Evolutionary conservation across 2,329 filamentous ascomycete genomes (phyloP), one percentile per base, ranked within the genome.

Genomic region (Epichloe typhina): DNA sequence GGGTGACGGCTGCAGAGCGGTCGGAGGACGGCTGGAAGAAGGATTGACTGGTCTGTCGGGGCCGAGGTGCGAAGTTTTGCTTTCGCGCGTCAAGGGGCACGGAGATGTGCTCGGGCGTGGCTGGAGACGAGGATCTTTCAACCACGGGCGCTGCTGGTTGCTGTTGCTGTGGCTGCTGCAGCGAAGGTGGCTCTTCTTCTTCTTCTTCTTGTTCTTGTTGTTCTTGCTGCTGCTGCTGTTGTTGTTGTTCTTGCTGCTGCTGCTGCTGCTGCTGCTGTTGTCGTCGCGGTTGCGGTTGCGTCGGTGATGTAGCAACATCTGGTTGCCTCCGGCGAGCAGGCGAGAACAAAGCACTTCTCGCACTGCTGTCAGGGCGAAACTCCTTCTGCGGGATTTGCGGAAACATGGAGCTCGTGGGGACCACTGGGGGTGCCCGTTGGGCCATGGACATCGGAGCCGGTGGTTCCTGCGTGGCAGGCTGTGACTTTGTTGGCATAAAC

Each of bases 41-140:
- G 26, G 64, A 63, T 3, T 64, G 55, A 6, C 58, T 62, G 5
- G 63, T 57, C 21, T 66, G 65, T 33, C 66, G 60, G 1, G 63
- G 64, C 3, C 61, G 67, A 1, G 74, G 75, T 0, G 72, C 73
- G 47, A 76, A 76, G 57, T 75, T 71, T 49, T 62, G 63, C 59
- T 75, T 75, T 57, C 76, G 72, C 23, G 68, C 62, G 7, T 75
- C 66, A 2, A 65, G 59, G 0, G 67, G 65, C 50, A 64, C 62
- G 0, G 55, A 47, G 8, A 62, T 49, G 15, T 57, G 60, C n/a
- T 69, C 66, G 1, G 66, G 62, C 3, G 66, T 66, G 4, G 58
- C 59, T 0, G 64, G 59, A 35, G 63, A 60, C 9, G 55, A 49
- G 5, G 49, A 38, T 15, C 50, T 47, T 13, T 50, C 46, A 21